Percentiles rank a stretch among this genome's conserved stretches.
Evolutionary conservation across 1,139 yeast genomes (phyloP).

Genomic region (Pichia sp.): DNA sequence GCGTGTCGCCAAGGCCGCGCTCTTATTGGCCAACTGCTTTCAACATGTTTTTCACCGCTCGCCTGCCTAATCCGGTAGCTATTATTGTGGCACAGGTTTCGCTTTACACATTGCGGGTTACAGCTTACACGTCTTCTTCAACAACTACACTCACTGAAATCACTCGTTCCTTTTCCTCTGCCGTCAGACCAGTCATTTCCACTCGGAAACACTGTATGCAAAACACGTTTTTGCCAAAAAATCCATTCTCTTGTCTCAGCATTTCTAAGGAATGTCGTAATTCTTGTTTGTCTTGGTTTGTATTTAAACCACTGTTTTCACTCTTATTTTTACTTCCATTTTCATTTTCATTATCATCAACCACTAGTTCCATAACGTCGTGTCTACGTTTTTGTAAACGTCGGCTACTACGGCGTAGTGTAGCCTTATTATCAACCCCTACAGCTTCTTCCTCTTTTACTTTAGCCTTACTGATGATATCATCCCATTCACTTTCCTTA

Average conservation of each 20-base stretch:
- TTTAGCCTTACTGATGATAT: constrained; percentile 2
- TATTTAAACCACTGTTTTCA: too few species aligned
- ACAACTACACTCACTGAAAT: background rate
- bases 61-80: background rate
- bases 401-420: constrained; percentile 2
- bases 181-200: constrained; percentile 1
- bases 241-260: constrained; percentile 4
- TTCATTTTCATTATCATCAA: background rate
- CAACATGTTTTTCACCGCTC: background rate
- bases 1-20: background rate
- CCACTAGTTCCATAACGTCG: background rate
- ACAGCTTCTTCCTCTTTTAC: background rate
- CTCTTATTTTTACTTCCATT: too few species aligned
- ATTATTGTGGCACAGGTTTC: background rate
- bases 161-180: background rate
- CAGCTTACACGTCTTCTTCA: constrained; percentile 1
- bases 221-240: constrained; percentile 10
- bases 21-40: constrained; percentile 5
- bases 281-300: background rate
- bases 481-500: constrained; percentile 9
- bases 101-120: background rate
- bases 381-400: background rate
- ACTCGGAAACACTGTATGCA: constrained; percentile 10
- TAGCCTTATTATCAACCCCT: background rate
- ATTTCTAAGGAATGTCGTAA: background rate